Conservation (phyloP, 345 rosid species). For the Corchorus capsularis region DNA sequence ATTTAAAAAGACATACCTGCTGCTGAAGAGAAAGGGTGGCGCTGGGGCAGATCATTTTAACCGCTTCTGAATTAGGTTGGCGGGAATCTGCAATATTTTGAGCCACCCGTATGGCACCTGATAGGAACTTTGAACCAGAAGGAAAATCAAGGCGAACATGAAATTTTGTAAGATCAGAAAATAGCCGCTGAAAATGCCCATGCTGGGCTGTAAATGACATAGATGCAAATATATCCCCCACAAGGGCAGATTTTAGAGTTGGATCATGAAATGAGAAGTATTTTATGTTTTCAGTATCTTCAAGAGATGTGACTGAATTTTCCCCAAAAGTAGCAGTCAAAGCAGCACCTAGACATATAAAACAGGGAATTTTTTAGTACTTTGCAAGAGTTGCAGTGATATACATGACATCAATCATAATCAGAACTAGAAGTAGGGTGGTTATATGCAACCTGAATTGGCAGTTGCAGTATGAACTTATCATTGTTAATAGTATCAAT, state of each 20-base stretch:
- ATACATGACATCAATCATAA: background rate
- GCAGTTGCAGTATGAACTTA: too few species aligned
- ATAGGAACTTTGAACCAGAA: slow-evolving; percentile 69
- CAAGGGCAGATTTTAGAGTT: slow-evolving; percentile 53
- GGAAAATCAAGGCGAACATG: slow-evolving; percentile 75
- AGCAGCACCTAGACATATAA: slow-evolving; percentile 57
- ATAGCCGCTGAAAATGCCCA: slow-evolving; percentile 76
- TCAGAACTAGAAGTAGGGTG: background rate
- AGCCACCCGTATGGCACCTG: slow-evolving; percentile 56
- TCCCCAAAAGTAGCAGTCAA: slow-evolving; percentile 66
- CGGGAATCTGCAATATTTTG: slow-evolving; percentile 64
- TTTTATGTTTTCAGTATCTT: slow-evolving; percentile 34
- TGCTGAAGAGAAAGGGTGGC: slow-evolving; percentile 79
- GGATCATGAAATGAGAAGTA: slow-evolving; percentile 54
- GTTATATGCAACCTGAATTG: background rate
- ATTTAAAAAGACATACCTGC: slow-evolving; percentile 54
- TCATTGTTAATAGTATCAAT: background rate
- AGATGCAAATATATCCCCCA: slow-evolving; percentile 77
- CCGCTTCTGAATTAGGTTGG: slow-evolving; percentile 54
- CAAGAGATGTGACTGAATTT: slow-evolving; percentile 44
- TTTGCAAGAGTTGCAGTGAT: background rate
- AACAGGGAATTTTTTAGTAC: background rate
- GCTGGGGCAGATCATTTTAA: slow-evolving; percentile 66
- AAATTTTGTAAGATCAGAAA: slow-evolving; percentile 78
- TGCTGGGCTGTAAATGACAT: slow-evolving; percentile 77